Percentiles rank a stretch among this genome's conserved stretches.
These are phyloP conservation scores for Boletus bicolor DNA, from an alignment of 768 basidiomycete genomes.

Conservation along the genomic window DNA sequence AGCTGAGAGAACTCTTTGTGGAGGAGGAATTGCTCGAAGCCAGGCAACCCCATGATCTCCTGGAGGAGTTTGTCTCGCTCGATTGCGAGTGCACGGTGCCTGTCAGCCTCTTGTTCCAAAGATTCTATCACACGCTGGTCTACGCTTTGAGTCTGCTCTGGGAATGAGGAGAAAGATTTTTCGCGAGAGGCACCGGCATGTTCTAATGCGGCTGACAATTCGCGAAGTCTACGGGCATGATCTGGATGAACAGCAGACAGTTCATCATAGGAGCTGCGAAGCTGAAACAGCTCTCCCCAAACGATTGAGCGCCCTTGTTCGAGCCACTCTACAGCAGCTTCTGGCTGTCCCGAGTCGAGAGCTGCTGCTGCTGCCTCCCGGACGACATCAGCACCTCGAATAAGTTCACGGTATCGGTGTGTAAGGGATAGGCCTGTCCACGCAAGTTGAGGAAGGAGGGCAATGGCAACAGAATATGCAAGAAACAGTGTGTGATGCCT, in stretches of 20 bases:
- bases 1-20: background rate
- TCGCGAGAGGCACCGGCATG: background rate
- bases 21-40: background rate
- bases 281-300: slow-evolving; percentile 7
- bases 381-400: slow-evolving; percentile 4
- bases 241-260: background rate
- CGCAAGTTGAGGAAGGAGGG: background rate
- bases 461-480: background rate
- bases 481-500: background rate
- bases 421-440: background rate
- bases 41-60: background rate
- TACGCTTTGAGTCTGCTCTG: too few species aligned
- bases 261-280: background rate
- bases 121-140: too few species aligned
- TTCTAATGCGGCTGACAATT: background rate
- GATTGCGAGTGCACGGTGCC: background rate
- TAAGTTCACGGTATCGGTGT: background rate
- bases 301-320: slow-evolving; percentile 8
- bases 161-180: background rate
- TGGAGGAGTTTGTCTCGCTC: background rate
- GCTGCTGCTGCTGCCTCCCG: slow-evolving; percentile 21
- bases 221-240: background rate
- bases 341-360: background rate
- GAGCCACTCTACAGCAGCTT: slow-evolving; percentile 5
- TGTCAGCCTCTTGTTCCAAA: background rate